A percentile compares a stretch with the other conserved stretches of the same genome.
phyloP scores from a whole-genome alignment of 2,329 filamentous ascomycete species.

The Venturia nashicola region DNA sequence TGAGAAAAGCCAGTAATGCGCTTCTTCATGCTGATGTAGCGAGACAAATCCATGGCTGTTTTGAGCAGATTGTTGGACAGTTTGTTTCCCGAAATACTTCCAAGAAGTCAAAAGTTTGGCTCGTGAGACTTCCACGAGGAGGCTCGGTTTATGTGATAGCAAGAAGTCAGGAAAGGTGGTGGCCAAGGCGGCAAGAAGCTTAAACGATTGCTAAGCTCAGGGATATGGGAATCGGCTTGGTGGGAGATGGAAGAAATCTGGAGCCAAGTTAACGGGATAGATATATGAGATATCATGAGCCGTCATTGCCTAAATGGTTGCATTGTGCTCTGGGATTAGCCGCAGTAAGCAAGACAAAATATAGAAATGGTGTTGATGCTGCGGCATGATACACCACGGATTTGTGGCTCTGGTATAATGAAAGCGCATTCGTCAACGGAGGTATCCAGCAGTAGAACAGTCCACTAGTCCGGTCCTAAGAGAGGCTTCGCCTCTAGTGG shows the following conservation, averaged over 20 bases:
- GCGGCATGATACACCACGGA: background rate
- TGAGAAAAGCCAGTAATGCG: background rate
- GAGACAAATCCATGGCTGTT: background rate
- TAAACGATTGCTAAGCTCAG: background rate
- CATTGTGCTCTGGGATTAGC: background rate
- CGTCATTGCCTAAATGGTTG: background rate
- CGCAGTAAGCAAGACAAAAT: background rate
- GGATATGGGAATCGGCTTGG: background rate
- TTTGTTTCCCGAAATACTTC: background rate
- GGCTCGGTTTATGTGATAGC: background rate
- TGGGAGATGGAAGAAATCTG: background rate
- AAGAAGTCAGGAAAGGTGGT: background rate
- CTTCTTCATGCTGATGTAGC: constrained; percentile 1
- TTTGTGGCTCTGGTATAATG: background rate
- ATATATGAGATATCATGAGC: background rate
- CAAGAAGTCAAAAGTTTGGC: background rate
- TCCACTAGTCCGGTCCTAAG: background rate
- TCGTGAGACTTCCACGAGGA: too few relatives aligned
- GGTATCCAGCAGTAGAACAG: background rate
- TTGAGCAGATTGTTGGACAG: background rate
- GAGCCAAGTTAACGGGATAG: background rate
- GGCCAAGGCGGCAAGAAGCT: background rate
- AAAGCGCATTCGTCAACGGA: background rate
- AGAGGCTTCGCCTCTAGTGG: background rate
- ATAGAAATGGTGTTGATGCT: background rate